A percentile compares a stretch with the other conserved stretches of the same genome.
Evolutionary conservation across 805 yeast species (phyloP).

Genomic region (Zygosaccharomyces bailii): DNA sequence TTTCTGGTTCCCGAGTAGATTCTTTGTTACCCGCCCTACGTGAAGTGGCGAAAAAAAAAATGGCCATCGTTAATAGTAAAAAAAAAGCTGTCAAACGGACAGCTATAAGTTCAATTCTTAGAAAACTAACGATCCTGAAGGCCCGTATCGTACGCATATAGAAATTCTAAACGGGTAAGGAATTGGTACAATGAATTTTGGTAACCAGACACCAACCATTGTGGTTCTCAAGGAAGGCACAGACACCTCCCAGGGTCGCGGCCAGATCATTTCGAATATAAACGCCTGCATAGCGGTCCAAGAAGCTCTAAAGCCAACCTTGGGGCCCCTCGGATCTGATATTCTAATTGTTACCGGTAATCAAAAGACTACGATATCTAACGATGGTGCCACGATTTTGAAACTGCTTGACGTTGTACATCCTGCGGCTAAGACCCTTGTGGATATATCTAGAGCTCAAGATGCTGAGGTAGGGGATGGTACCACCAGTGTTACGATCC

Average conservation of each 20-base stretch:
- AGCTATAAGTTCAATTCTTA: not conserved
- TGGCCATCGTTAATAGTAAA: not conserved
- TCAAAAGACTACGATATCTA: conserved; percentile 91
- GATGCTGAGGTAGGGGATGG: conserved; percentile 99
- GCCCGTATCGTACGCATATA: not conserved
- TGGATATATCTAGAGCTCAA: conserved; percentile 91
- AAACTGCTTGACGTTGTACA: conserved; percentile 91
- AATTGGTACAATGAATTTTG: conserved; percentile 66
- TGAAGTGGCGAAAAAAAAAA: conserved; percentile 7
- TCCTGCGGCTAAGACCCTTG: conserved; percentile 96
- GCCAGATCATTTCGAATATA: conserved; percentile 91
- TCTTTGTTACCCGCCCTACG: conserved; percentile 1
- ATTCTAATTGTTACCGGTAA: conserved; percentile 78
- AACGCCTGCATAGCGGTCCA: conserved; percentile 97
- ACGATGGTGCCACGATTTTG: conserved; percentile 96
- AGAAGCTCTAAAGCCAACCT: conserved; percentile 89
- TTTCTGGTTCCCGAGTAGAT: too few species aligned
- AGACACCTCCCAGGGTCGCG: conserved; percentile 93
- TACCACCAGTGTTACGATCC: conserved; percentile 89
- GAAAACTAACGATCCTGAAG: too few species aligned
- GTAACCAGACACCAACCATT: conserved; percentile 95
- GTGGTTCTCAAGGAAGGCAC: conserved; percentile 98
- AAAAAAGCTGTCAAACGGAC: not conserved
- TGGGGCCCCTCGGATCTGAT: conserved; percentile 97
- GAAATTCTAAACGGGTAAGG: not conserved